Evolutionary conservation across 495 filamentous ascomycete genomes (phyloP).

Genomic region (Aspergillus olivimuriae): DNA sequence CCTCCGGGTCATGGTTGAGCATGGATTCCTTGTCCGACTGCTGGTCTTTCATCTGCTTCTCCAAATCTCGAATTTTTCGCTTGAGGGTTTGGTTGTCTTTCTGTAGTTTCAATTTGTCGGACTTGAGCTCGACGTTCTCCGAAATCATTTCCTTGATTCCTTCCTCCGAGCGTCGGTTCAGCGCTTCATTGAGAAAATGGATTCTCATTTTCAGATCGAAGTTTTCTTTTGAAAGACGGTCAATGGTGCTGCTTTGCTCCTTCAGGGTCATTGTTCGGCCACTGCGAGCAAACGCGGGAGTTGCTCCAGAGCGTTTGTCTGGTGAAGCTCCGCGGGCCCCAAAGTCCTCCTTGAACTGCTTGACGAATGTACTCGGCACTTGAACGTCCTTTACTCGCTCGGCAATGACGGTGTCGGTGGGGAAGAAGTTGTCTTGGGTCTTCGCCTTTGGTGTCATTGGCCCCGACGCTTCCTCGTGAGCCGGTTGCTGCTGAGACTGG

Average conservation of each 20-base stretch:
- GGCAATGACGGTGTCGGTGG: slow-evolving; percentile 83
- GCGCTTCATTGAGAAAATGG: slow-evolving; percentile 87
- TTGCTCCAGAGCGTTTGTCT: slow-evolving; percentile 45
- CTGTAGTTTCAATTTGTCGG: slow-evolving; percentile 76
- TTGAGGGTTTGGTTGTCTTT: slow-evolving; percentile 81
- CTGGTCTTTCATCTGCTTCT: slow-evolving; percentile 71
- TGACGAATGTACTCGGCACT: slow-evolving; percentile 80
- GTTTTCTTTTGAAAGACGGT: slow-evolving; percentile 85
- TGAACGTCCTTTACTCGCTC: slow-evolving; percentile 83
- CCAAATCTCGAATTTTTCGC: slow-evolving; percentile 72
- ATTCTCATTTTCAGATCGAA: slow-evolving; percentile 98
- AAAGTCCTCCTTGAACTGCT: slow-evolving; percentile 66
- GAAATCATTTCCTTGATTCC: slow-evolving; percentile 95
- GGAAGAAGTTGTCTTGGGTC: slow-evolving; percentile 44
- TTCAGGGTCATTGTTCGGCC: slow-evolving; percentile 88
- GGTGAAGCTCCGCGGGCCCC: slow-evolving; percentile 48
- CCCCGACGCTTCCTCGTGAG: slow-evolving; percentile 20
- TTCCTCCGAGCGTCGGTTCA: slow-evolving; percentile 92
- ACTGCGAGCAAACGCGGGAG: slow-evolving; percentile 51
- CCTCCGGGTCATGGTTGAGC: slow-evolving; percentile 54
- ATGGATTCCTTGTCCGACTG: slow-evolving; percentile 52
- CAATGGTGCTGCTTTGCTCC: slow-evolving; percentile 94
- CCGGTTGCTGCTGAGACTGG: slow-evolving; percentile 11
- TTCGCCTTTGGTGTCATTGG: slow-evolving; percentile 45
- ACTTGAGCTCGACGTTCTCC: slow-evolving; percentile 93